Percentiles rank a stretch among this genome's conserved stretches.
Evolutionary conservation across 805 yeast genomes (phyloP).

Genomic region (Schwanniomyces yamadae): DNA sequence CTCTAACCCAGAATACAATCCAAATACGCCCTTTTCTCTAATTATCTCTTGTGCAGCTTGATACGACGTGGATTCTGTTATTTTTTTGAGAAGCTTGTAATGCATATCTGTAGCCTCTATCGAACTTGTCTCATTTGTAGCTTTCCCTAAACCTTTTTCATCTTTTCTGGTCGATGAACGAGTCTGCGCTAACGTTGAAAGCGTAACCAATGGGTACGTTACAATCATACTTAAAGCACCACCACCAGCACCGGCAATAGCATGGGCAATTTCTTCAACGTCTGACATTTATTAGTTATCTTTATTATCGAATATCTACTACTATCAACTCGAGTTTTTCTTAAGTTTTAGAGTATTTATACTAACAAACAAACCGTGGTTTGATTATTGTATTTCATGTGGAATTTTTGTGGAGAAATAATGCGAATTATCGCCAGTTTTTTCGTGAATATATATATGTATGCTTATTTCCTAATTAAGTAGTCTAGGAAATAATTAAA

Average conservation of each 20-base stretch:
- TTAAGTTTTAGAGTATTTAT: too few species aligned
- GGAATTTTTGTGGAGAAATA: conserved; percentile 2
- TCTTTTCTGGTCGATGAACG: conserved; percentile 29
- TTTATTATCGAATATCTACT: too few species aligned
- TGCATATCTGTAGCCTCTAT: conserved; percentile 11
- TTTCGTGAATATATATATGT: not conserved
- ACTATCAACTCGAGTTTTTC: too few species aligned
- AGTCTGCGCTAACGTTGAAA: conserved; percentile 89
- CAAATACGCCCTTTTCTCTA: conserved; percentile 58
- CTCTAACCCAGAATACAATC: conserved; percentile 83
- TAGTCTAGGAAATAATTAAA: not conserved
- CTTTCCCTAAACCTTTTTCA: conserved; percentile 9
- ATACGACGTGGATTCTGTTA: conserved; percentile 17
- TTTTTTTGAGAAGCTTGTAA: conserved; percentile 13
- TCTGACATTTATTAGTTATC: conserved; percentile 25
- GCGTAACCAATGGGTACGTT: conserved; percentile 85
- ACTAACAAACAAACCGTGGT: too few species aligned
- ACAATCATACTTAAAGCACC: conserved; percentile 85
- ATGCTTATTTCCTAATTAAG: not conserved
- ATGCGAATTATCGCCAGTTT: not conserved
- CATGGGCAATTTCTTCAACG: conserved; percentile 68
- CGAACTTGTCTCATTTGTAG: conserved; percentile 2
- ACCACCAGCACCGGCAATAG: conserved; percentile 92
- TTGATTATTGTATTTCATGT: conserved; percentile 1
- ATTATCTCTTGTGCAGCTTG: conserved; percentile 43